Conservation (phyloP, 2,329 filamentous ascomycete species). For the Fusarium lateritium region DNA sequence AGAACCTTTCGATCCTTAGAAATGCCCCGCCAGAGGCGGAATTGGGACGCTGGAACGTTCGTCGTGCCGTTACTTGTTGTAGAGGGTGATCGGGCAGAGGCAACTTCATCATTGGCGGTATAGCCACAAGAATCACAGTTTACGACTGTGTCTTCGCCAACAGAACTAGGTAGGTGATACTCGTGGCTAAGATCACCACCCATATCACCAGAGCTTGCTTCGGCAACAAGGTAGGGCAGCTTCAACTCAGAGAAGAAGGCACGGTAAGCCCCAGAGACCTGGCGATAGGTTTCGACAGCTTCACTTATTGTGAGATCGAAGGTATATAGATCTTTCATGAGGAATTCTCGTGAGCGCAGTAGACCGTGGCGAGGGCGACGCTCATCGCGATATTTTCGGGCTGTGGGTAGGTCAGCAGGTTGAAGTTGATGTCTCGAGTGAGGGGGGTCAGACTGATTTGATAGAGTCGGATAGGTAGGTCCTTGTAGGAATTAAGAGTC, state of each 20-base stretch:
- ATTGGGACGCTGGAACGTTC: conserved; percentile 23
- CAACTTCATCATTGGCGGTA: conserved; percentile 91
- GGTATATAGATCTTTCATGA: conserved; percentile 99
- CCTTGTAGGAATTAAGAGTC: conserved; percentile 85
- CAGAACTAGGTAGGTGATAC: conserved; percentile 85
- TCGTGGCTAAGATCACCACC: conserved; percentile 94
- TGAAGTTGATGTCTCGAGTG: background rate
- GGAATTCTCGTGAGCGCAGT: conserved; percentile 88
- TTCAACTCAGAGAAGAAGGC: conserved; percentile 86
- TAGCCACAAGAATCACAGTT: conserved; percentile 81
- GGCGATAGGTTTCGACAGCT: conserved; percentile 85
- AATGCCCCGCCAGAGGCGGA: conserved; percentile 73
- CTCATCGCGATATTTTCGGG: conserved; percentile 96
- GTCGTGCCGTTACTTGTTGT: background rate
- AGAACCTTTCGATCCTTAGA: conserved; percentile 77
- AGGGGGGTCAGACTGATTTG: conserved; percentile 77
- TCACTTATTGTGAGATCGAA: conserved; percentile 80
- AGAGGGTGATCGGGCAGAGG: conserved; percentile 54
- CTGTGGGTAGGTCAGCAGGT: conserved; percentile 58
- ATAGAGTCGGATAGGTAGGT: conserved; percentile 88
- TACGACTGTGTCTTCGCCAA: conserved; percentile 89
- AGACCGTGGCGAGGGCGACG: conserved; percentile 89
- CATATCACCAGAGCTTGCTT: conserved; percentile 96
- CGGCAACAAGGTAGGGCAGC: conserved; percentile 85
- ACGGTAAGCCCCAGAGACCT: conserved; percentile 81